Evolutionary conservation across 352 stramenopile genomes (phyloP), one percentile per base, ranked within the genome.

Genomic region (Phytopythium sindhum): DNA sequence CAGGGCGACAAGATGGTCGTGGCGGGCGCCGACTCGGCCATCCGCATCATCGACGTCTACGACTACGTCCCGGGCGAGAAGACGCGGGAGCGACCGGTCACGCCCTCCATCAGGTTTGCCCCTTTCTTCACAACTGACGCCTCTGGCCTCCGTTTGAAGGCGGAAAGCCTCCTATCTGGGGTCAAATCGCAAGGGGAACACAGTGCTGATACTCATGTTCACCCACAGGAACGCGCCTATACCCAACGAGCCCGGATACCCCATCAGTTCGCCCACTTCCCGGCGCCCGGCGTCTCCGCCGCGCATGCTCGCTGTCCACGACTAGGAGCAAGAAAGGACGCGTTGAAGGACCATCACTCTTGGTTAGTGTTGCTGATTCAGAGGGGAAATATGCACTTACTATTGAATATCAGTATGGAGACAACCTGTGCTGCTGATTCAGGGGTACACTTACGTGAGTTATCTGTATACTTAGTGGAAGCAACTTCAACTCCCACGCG

Each of bases 31-130:
- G 88, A 97, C 55, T 73, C 86, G 10, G 87, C 88, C 10, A 96
- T 97, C 70, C 84, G 89, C 29, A 95, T 97, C 66, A 95, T 97
- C 54, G 87, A 96, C 62, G 80, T 97, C 28, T 88, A 94, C 66
- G 84, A 95, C 66, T 80, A 88, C 48, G 59, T 88, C 37, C 77
- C 79, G 17, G 80, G 81, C 31, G 81, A 90, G 56, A 92, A 86
- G 53, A 73, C 63, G 9, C 83, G 86, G 41, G 86, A 95, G 57
- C 77, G 80, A 21, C 84, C 84, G 1, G 76, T 90, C 21, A 88
- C 83, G 10, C 81, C 78, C 8, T 93, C 84, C 3, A 91, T 92
- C 74, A 80, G 80, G 70, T 88, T 68, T 37, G 69, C n/a, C n/a
- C n/a, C n/a, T n/a, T n/a, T n/a, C n/a, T 59, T 21, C 9, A 31